These are phyloP conservation scores for Coemansia sp. DNA, from an alignment of 371 early-diverging fungal species.

Conservation along the genomic window DNA sequence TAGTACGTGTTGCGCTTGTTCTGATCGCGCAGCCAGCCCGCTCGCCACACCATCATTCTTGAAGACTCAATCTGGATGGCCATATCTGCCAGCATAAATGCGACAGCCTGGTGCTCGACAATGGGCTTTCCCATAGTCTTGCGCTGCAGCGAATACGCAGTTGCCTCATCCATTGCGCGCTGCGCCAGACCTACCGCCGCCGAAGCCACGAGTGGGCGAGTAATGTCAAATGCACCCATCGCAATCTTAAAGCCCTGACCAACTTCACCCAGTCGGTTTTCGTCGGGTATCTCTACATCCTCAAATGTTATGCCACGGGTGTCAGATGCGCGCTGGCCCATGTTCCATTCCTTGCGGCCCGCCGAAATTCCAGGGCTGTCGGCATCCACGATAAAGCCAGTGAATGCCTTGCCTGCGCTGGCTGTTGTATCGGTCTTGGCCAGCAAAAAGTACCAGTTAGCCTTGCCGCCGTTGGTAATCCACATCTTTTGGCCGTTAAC, in stretches of 20 bases:
- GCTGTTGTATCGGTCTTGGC: constrained; percentile 83
- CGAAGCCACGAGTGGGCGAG: constrained; percentile 88
- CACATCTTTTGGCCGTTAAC: constrained; percentile 83
- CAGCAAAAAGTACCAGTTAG: constrained; percentile 98
- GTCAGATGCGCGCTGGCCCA: constrained; percentile 94
- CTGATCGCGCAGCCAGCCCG: constrained; percentile 85
- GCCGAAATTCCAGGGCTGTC: constrained; percentile 83
- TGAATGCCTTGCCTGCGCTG: constrained; percentile 86
- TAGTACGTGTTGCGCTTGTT: constrained; percentile 88
- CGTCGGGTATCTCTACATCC: constrained; percentile 89
- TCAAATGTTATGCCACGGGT: constrained; percentile 95
- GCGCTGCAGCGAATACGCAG: constrained; percentile 85
- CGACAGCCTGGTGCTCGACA: constrained; percentile 87
- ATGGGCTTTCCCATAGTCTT: constrained; percentile 95
- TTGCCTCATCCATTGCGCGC: constrained; percentile 93
- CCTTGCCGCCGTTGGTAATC: constrained; percentile 96
- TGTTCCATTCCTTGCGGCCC: constrained; percentile 95
- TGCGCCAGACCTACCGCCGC: constrained; percentile 91
- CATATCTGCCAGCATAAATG: constrained; percentile 97
- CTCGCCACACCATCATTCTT: constrained; percentile 81
- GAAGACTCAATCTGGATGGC: constrained; percentile 87
- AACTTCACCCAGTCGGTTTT: constrained; percentile 72
- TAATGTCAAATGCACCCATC: constrained; percentile 96
- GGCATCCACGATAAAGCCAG: constrained; percentile 94
- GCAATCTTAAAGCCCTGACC: constrained; percentile 95